Evolutionary conservation across 139 green algal species (phyloP).

Genomic region (Spirogloea muscicola): DNA sequence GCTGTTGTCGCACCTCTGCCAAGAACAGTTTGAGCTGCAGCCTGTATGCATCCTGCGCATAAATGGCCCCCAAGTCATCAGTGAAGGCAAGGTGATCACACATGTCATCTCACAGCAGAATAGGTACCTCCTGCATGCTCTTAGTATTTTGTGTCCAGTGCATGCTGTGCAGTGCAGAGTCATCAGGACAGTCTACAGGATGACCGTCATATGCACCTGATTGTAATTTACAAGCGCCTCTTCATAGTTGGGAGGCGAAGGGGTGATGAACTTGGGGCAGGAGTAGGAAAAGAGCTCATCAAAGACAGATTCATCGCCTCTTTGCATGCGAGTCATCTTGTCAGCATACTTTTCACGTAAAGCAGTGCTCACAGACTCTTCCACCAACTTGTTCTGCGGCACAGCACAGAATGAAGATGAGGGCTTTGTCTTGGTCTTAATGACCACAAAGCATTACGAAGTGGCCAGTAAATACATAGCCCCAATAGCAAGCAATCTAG

Average conservation of each 20-base stretch:
- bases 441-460: too few relatives aligned
- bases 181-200: too few relatives aligned
- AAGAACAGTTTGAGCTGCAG: constrained; percentile 87
- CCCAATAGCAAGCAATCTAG: too few relatives aligned
- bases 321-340: constrained; percentile 73
- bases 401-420: too few relatives aligned
- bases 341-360: constrained; percentile 64
- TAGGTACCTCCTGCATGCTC: too few relatives aligned
- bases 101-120: too few relatives aligned
- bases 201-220: too few relatives aligned
- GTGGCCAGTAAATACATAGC: too few relatives aligned
- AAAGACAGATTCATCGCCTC: constrained; percentile 54
- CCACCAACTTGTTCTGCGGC: constrained; percentile 58
- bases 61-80: not conserved
- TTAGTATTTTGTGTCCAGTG: too few relatives aligned
- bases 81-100: too few relatives aligned
- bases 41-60: constrained; percentile 72
- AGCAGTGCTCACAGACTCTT: constrained; percentile 54
- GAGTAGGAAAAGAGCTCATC: constrained; percentile 92
- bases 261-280: constrained; percentile 95
- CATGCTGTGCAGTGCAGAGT: too few relatives aligned
- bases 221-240: constrained; percentile 68
- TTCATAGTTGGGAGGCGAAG: constrained; percentile 62
- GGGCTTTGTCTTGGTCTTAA: too few relatives aligned
- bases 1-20: constrained; percentile 64